A percentile compares a stretch with the other conserved stretches of the same genome.
Conservation (phyloP, 495 filamentous ascomycete genomes). For the Bombardia bombarda region DNA sequence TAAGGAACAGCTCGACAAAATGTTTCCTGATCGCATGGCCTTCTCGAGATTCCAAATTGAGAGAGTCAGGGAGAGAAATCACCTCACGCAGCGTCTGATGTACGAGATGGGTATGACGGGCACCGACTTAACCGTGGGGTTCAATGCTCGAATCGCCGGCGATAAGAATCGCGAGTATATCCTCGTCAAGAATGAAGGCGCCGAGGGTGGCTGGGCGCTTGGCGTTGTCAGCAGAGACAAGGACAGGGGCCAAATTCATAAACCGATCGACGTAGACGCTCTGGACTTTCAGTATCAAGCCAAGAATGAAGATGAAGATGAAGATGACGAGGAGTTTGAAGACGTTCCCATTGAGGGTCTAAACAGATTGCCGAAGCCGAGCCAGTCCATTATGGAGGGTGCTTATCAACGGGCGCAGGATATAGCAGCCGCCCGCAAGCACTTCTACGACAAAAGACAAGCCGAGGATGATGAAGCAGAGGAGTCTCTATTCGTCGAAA, state of each 20-base stretch:
- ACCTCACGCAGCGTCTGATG: constrained; percentile 94
- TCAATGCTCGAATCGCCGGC: constrained; percentile 69
- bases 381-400: not conserved
- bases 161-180: constrained; percentile 92
- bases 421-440: too few species aligned
- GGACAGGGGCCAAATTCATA: constrained; percentile 61
- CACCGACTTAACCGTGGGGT: constrained; percentile 54
- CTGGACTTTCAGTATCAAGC: constrained; percentile 52
- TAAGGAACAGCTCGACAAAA: constrained; percentile 87
- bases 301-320: constrained; percentile 51
- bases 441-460: too few species aligned
- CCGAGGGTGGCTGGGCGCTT: constrained; percentile 94
- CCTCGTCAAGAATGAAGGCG: constrained; percentile 86
- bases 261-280: constrained; percentile 84
- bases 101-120: constrained; percentile 84
- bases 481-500: constrained; percentile 61
- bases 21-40: constrained; percentile 98
- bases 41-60: constrained; percentile 97
- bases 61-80: constrained; percentile 80
- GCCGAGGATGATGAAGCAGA: constrained; percentile 21
- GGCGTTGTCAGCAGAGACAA: constrained; percentile 83
- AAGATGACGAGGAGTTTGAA: constrained; percentile 73
- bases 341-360: constrained; percentile 93
- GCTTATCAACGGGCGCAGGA: constrained; percentile 12
- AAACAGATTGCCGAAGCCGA: constrained; percentile 70